Evolutionary conservation across 2,329 filamentous ascomycete genomes (phyloP), one percentile per base, ranked within the genome.

Genomic region (Cyanodermella asteris): DNA sequence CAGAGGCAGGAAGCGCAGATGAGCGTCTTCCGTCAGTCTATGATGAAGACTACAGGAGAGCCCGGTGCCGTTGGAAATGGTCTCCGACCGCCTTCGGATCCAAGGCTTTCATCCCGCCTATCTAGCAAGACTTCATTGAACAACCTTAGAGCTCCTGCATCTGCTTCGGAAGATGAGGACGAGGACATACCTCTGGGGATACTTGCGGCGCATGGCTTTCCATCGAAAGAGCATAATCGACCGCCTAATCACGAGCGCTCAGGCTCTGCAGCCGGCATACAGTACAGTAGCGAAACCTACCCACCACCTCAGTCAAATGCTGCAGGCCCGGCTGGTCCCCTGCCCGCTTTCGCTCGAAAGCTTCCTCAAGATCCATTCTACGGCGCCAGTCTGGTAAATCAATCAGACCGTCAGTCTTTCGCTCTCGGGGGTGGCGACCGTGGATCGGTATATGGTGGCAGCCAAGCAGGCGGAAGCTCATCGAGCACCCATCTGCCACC

Each of bases 31-130:
- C 67, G 81, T 29, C 81, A 91, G 45, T 76, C 87, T 48, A 91
- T 91, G 81, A 91, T 84, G 75, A 91, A 91, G 50, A 74, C 87
- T 16, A 90, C 80, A 1, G 81, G 81, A 23, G 77, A 84, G 37
- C 52, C 41, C 52, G 7, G 46, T 58, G 14, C 63, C 67, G n/a
- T 59, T 64, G 9, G 51, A 53, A 24, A 46, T 71, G 31, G 55
- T 61, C 11, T 17, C 66, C 64, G 4, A 51, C 47, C 28, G 55
- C 60, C 38, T 76, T 71, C 43, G 64, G 65, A 4, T 67, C 72
- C 2, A 70, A 69, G 33, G 44, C 75, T 12, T 43, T 48, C 3
- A 48, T 46, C 28, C 33, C 44, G 11, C 37, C 45, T 11, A 46
- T 49, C 7, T 43, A 45, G 11, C 31, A 46, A 21, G 40, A 32